Base-by-base conservation (phyloP, 768 basidiomycete genomes). In the Candolleomyces eurysporus region DNA sequence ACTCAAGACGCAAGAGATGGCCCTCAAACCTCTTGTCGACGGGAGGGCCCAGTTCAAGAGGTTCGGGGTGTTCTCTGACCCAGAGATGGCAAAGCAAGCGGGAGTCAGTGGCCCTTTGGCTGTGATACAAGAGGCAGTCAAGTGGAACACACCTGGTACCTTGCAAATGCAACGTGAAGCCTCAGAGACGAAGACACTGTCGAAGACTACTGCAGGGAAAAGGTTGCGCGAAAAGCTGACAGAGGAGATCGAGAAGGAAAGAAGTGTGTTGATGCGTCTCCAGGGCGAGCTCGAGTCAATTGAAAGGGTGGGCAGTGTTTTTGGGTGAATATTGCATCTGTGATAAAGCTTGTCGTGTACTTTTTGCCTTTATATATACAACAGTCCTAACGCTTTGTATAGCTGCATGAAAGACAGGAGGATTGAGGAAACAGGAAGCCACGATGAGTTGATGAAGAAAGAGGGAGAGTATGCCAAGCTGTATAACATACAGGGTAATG, bases 391-490 rank as follows among this genome's bases (percentile, higher is more conserved):
- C 50, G 53, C 32, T 4, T n/a, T 31, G 21, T 26, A n/a, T 58
- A 81, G 80, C 42, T 80, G 76, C 60, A 76, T 83, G 80, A 76
- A 79, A 63, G 74, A 79, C 22, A 79, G 81, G 4, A 52, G 32
- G 3, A 61, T 82, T 8, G 72, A 73, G 1, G 78, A 82, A 66
- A 64, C 58, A n/a, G 82, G 82, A 7, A 76, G 69, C 1, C 82
- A 83, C 64, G 67, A 67, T 0, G 68, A 79, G 40, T 68, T 82
- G 31, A 74, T 83, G 57, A 42, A 65, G 26, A 57, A 59, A 3
- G 57, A 67, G 3, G 79, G 79, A 3, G 76, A 76, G 64, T 82
- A 83, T 63, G 72, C 75, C 30, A 75, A 74, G 39, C 65, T 83
- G 56, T 80, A 75, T 58, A 69, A 75, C 26, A 75, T 78, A 22